Base-by-base conservation (phyloP, 2,329 filamentous ascomycete species). In the Geosmithia morbida region DNA sequence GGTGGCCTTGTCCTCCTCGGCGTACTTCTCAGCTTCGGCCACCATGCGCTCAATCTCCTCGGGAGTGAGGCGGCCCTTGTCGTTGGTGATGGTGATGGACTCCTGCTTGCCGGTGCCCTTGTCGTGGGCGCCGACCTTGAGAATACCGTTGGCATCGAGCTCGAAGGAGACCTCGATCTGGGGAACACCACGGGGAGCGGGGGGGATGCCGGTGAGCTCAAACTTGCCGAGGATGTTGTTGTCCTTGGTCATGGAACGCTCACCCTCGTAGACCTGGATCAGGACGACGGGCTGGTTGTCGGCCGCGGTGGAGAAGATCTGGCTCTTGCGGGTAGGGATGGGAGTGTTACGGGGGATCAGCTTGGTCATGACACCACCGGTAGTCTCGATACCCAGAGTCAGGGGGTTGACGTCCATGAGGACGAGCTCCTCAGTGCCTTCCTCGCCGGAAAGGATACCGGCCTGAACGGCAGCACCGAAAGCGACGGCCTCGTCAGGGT, bases 41-140 rank as follows among this genome's bases (percentile, higher is more conserved):
- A 98, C 88, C 92, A 98, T 98, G 68, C 92, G 92, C 69, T 97
- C 90, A 59, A 98, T 98, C 69, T 98, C 92, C 58, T 98, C 92
- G 61, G 85, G 84, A 59, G 85, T 88, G 46, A 98, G 83, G 66
- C 92, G 90, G 57, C 92, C 92, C 83, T 97, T 97, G 74, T 98
- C 92, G 74, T 98, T 97, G 72, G 85, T 97, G 66, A 98, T 98
- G 59, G 92, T 97, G 68, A 98, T 97, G 53, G 85, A 88, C 77
- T 98, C 88, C 53, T 79, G 81, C 79, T 97, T 96, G 68, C 92
- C 92, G 60, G 90, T 96, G 65, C 89, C 92, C 84, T 97, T 97
- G 71, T 98, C 92, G 61, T 85, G 83, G 56, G 92, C 92, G 55
- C 85, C 87, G 53, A 98, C 92, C 77, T 94, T 90, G 56, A 98